Evolutionary conservation across 805 yeast species (phyloP).

Genomic region (Starmerella etchellsii): DNA sequence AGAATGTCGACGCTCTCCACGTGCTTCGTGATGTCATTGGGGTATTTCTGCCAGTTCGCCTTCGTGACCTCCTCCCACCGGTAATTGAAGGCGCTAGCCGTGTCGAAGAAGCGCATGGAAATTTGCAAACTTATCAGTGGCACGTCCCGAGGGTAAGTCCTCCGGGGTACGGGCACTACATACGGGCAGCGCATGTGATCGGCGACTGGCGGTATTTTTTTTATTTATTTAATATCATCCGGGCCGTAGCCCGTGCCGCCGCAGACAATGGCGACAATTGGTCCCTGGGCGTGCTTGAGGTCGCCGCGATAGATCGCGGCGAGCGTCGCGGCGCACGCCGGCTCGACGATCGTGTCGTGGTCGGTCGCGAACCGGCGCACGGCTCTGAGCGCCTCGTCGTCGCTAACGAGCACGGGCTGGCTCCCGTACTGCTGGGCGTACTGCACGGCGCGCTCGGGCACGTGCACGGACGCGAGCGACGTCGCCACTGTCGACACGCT

Average conservation of each 20-base stretch:
- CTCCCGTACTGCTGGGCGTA: slow-evolving; percentile 33
- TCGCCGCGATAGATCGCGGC: slow-evolving; percentile 30
- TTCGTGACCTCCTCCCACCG: slow-evolving; percentile 92
- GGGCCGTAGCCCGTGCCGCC: slow-evolving; percentile 17
- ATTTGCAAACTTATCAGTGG: no score
- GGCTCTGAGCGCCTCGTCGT: slow-evolving; percentile 43
- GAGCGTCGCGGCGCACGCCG: slow-evolving; percentile 63
- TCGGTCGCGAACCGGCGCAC: slow-evolving; percentile 40
- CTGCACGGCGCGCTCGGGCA: slow-evolving; percentile 38
- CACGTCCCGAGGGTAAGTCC: no score
- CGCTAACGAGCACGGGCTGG: slow-evolving; percentile 38
- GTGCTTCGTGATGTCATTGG: slow-evolving; percentile 85
- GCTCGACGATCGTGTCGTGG: slow-evolving; percentile 45
- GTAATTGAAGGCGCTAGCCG: slow-evolving; percentile 58
- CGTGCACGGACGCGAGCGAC: slow-evolving; percentile 49
- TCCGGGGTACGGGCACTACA: no score
- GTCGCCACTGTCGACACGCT: slow-evolving; percentile 44
- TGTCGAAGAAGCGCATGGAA: slow-evolving; percentile 65
- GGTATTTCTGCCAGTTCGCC: slow-evolving; percentile 94
- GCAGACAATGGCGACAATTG: slow-evolving; percentile 18
- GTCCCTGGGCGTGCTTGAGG: slow-evolving; percentile 3
- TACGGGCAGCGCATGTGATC: no score
- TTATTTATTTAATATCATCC: no score
- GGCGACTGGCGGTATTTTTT: no score
- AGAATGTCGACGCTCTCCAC: slow-evolving; percentile 88